A percentile compares a stretch with the other conserved stretches of the same genome.
Conservation (phyloP, 768 basidiomycete species). For the Lactifluus volemus region DNA sequence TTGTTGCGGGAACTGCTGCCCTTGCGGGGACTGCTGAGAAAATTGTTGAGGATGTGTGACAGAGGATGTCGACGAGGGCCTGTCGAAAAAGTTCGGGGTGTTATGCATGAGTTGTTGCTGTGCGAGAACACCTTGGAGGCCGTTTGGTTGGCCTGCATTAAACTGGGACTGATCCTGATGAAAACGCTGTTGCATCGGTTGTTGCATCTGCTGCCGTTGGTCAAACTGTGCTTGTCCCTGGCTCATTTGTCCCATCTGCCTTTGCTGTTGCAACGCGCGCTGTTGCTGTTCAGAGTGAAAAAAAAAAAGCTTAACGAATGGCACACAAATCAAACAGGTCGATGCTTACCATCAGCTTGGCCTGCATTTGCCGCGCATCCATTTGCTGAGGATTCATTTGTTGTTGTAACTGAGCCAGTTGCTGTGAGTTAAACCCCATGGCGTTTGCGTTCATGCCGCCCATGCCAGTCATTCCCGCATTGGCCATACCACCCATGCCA, state of each 20-base stretch:
- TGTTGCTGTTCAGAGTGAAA: constrained; percentile 7
- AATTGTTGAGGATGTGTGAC: constrained; percentile 14
- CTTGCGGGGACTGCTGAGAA: constrained; percentile 15
- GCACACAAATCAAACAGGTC: background rate
- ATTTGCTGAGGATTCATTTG: constrained; percentile 16
- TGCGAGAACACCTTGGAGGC: constrained; percentile 13
- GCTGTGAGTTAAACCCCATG: constrained; percentile 12
- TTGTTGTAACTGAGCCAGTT: constrained; percentile 16
- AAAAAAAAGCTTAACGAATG: background rate
- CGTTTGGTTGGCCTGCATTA: constrained; percentile 15
- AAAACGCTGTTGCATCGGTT: constrained; percentile 11
- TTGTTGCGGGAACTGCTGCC: constrained; percentile 15
- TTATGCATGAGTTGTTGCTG: constrained; percentile 17
- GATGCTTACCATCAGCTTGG: constrained; percentile 9
- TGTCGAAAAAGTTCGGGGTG: constrained; percentile 15
- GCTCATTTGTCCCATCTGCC: constrained; percentile 21
- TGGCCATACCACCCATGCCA: constrained; percentile 11
- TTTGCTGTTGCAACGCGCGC: constrained; percentile 11
- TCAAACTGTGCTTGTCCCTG: constrained; percentile 18
- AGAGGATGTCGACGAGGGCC: constrained; percentile 14
- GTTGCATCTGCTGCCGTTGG: constrained; percentile 17
- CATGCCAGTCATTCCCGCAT: constrained; percentile 13
- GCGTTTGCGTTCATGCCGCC: constrained; percentile 15
- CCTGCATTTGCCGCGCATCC: constrained; percentile 9
- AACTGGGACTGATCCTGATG: constrained; percentile 18